Evolutionary conservation across 2,329 filamentous ascomycete species (phyloP).

Genomic region (Drechslerella coelobrocha): DNA sequence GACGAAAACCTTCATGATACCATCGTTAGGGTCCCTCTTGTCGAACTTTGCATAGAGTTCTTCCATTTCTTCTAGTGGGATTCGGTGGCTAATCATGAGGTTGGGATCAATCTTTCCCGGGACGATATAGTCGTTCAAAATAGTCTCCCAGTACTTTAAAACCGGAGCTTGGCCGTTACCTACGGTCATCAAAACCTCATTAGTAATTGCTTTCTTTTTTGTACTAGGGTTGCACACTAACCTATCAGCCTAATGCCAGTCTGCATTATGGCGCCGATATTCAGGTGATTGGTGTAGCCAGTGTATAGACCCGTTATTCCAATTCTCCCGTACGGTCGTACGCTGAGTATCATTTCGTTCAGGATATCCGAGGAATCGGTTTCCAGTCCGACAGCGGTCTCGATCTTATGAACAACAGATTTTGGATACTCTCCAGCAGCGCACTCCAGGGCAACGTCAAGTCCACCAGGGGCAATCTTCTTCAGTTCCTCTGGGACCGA

Average conservation of each 20-base stretch:
- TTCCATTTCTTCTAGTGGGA: slow-evolving; percentile 74
- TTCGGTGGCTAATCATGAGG: slow-evolving; percentile 81
- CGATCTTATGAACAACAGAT: slow-evolving; percentile 67
- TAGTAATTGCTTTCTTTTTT: no score
- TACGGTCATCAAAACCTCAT: slow-evolving; percentile 54
- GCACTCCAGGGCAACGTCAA: slow-evolving; percentile 76
- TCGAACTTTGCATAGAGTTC: slow-evolving; percentile 71
- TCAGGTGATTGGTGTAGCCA: slow-evolving; percentile 76
- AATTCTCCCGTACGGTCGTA: slow-evolving; percentile 73
- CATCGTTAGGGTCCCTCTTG: slow-evolving; percentile 64
- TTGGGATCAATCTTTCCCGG: slow-evolving; percentile 73
- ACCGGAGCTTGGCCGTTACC: slow-evolving; percentile 75
- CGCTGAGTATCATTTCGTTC: slow-evolving; percentile 80
- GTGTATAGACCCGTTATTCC: slow-evolving; percentile 76
- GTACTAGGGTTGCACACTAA: no score
- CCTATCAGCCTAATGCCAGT: slow-evolving; percentile 79
- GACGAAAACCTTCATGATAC: slow-evolving; percentile 81
- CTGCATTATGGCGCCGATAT: slow-evolving; percentile 84
- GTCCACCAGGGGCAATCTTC: slow-evolving; percentile 74
- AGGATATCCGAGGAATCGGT: slow-evolving; percentile 83
- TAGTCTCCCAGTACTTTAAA: slow-evolving; percentile 80
- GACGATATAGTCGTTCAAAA: slow-evolving; percentile 72
- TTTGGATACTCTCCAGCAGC: slow-evolving; percentile 70
- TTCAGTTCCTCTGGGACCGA: slow-evolving; percentile 75
- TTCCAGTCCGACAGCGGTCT: slow-evolving; percentile 71